Base-by-base conservation (phyloP, 2,329 filamentous ascomycete species). In the Epichloe aotearoae region DNA sequence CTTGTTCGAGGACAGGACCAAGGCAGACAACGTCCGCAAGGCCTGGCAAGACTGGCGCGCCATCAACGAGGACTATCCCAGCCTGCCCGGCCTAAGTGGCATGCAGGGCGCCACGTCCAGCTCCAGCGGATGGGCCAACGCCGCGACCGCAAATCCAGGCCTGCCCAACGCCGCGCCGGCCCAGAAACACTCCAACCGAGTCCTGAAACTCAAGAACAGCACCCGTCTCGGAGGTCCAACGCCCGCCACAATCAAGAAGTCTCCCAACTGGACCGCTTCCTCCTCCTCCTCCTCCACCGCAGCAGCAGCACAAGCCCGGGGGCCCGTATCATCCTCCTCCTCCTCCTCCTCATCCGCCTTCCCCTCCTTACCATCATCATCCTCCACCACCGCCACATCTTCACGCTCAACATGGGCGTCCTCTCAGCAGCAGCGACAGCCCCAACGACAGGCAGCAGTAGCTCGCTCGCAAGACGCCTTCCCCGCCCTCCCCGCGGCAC, bases 1-100 rank as follows among this genome's bases (percentile, higher is more conserved):
- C 49, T 80, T 98, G 11, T 97, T 93, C 59, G 91, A 98, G 58
- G 84, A 94, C 58, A 76, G 84, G 47, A 64, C 66, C 17, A 95
- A 95, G 63, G 81, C 81, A 1, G 82, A 84, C 49, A 75, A 73
- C 1, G 71, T 98, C 3, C 78, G 89, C 26, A 84, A 84, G 59
- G 88, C 90, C 1, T 96, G 91, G 89, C 88, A 88, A 58, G 87
- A 95, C 67, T 96, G 91, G 88, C 87, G 88, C 45, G 89, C 89
- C 38, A 93, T 95, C 68, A 94, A 95, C 57, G 90, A 96, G 66
- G 90, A 96, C 64, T 97, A 96, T 58, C 91, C 91, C 0, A 88
- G 86, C 2, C 73, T 97, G 1, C 90, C 91, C 1, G 84, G 85
- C 0, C 76, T 87, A 1, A 77, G 79, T 50, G 84, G 84, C 47